Conservation (phyloP, 2,329 filamentous ascomycete species). For the Diaporthe citri region DNA sequence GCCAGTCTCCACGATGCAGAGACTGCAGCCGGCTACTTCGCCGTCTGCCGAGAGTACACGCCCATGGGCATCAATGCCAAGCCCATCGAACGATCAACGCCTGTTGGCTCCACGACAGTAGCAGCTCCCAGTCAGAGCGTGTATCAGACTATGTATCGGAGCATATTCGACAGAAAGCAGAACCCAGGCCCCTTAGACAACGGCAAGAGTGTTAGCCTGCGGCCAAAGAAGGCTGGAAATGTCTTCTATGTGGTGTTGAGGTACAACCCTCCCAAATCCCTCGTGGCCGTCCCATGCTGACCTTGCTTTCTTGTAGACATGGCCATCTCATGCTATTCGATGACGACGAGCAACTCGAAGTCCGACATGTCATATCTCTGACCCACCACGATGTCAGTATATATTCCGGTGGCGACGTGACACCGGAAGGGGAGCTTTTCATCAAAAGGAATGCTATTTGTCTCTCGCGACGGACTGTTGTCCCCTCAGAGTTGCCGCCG, state of each 20-base stretch:
- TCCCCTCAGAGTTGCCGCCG: slow-evolving; percentile 63
- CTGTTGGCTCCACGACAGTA: slow-evolving; percentile 80
- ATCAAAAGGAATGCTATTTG: slow-evolving; percentile 94
- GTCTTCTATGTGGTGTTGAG: slow-evolving; percentile 93
- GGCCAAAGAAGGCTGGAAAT: slow-evolving; percentile 79
- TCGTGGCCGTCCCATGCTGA: not conserved
- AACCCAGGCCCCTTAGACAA: slow-evolving; percentile 60
- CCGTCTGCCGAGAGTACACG: slow-evolving; percentile 93
- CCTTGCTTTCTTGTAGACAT: slow-evolving; percentile 69
- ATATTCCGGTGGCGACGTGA: slow-evolving; percentile 81
- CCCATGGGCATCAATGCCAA: slow-evolving; percentile 93
- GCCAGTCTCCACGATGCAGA: slow-evolving; percentile 72
- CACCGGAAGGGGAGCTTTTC: slow-evolving; percentile 93
- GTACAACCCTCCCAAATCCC: slow-evolving; percentile 59
- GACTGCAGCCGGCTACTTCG: slow-evolving; percentile 91
- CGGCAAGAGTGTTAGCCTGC: slow-evolving; percentile 61
- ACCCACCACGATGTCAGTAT: slow-evolving; percentile 88
- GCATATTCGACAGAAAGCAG: slow-evolving; percentile 87
- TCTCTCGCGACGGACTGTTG: slow-evolving; percentile 74
- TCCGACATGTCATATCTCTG: slow-evolving; percentile 94
- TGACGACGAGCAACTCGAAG: slow-evolving; percentile 93
- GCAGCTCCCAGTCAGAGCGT: slow-evolving; percentile 89
- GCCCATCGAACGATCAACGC: slow-evolving; percentile 87
- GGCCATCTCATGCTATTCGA: slow-evolving; percentile 98
- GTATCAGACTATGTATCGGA: slow-evolving; percentile 98